phyloP scores from a whole-genome alignment of 352 stramenopile species.

The Peronospora farinosa region DNA sequence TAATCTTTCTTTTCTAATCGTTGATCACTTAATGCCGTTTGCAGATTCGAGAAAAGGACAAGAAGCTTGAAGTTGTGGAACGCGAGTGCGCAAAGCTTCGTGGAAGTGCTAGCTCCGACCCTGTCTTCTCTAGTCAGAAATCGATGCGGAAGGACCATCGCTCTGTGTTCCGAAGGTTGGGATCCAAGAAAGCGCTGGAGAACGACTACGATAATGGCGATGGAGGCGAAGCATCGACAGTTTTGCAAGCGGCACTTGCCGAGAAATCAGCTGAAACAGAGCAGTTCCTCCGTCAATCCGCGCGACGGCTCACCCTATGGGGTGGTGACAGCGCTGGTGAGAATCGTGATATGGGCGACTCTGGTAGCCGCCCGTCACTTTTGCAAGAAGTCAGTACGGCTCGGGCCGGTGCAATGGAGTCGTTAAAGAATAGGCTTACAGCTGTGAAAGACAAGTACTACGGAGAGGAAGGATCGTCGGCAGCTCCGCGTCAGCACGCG shows the following conservation, averaged over 20 bases:
- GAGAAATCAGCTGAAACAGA: constrained; percentile 72
- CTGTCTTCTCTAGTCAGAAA: constrained; percentile 29
- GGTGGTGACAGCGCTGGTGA: constrained; percentile 34
- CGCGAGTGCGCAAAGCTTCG: constrained; percentile 68
- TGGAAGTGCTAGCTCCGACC: constrained; percentile 38
- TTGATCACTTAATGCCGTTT: constrained; percentile 4
- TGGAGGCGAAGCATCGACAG: constrained; percentile 37
- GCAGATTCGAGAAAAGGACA: constrained; percentile 77
- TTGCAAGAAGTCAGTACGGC: constrained; percentile 59
- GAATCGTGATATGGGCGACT: constrained; percentile 43
- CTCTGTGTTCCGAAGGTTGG: constrained; percentile 64
- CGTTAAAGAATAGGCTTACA: constrained; percentile 58
- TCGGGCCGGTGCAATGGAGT: constrained; percentile 58
- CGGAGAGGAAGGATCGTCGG: constrained; percentile 31
- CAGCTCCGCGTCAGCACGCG: constrained; percentile 11
- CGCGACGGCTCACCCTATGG: constrained; percentile 67
- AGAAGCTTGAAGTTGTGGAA: constrained; percentile 67
- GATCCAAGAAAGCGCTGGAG: constrained; percentile 67
- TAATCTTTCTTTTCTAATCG: constrained; percentile 6
- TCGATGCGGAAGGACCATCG: constrained; percentile 38
- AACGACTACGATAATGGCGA: constrained; percentile 41
- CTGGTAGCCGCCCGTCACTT: constrained; percentile 45
- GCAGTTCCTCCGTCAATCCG: constrained; percentile 70
- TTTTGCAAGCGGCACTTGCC: constrained; percentile 48
- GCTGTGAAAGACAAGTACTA: constrained; percentile 84